phyloP scores from a whole-genome alignment of 148 eudicot species.

The Suaeda aralocaspica region DNA sequence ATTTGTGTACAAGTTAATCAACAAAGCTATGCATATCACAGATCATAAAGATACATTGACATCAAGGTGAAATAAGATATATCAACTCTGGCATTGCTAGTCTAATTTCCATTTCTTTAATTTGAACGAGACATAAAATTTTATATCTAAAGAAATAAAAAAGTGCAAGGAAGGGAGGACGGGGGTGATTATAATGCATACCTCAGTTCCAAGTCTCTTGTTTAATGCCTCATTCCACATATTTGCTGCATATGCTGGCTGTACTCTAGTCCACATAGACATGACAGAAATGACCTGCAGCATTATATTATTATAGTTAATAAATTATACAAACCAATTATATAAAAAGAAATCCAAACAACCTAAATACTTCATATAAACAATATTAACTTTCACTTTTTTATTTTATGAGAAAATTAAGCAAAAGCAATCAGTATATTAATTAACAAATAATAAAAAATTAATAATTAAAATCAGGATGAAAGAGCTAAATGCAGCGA shows the following conservation, averaged over 20 bases:
- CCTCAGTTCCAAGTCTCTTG: conserved; percentile 97
- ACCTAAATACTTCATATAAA: background rate
- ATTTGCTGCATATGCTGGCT: conserved; percentile 98
- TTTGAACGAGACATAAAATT: too few species aligned
- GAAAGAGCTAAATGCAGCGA: background rate
- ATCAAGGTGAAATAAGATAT: background rate
- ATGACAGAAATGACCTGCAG: conserved; percentile 95
- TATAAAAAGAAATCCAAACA: background rate
- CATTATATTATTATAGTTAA: background rate
- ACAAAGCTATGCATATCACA: background rate
- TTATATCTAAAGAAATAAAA: too few species aligned
- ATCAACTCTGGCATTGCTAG: background rate
- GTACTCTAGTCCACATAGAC: conserved; percentile 99
- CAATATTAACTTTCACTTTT: background rate
- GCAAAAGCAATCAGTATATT: too few species aligned
- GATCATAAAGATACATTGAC: background rate
- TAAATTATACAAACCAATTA: background rate
- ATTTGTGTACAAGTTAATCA: background rate
- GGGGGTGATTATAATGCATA: conserved; percentile 20
- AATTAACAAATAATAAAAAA: too few species aligned
- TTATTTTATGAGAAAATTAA: too few species aligned
- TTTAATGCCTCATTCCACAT: conserved; percentile 99
- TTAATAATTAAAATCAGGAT: too few species aligned
- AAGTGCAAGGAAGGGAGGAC: too few species aligned
- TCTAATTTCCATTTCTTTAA: background rate